These are phyloP conservation scores for Paraconiothyrium brasiliense DNA, from an alignment of 2,329 filamentous ascomycete genomes.

Conservation along the genomic window DNA sequence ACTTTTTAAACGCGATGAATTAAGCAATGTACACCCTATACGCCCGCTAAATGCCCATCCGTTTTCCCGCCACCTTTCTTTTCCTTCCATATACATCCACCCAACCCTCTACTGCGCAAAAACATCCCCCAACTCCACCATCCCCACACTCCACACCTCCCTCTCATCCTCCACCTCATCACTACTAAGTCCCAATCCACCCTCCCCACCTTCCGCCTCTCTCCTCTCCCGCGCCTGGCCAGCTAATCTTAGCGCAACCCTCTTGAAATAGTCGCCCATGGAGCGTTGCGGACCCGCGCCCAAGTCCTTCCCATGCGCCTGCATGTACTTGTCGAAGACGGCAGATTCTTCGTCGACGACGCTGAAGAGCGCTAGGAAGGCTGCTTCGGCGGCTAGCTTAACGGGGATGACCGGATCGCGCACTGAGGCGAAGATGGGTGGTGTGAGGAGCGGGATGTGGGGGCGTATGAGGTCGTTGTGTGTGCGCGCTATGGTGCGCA, in stretches of 20 bases:
- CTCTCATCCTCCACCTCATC: conserved; percentile 95
- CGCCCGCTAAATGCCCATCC: background rate
- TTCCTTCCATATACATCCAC: background rate
- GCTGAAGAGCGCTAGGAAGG: conserved; percentile 89
- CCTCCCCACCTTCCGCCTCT: conserved; percentile 89
- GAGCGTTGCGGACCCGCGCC: conserved; percentile 80
- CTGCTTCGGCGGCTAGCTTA: conserved; percentile 93
- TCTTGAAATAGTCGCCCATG: conserved; percentile 97
- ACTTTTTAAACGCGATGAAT: background rate
- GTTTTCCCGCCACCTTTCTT: background rate
- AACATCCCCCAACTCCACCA: conserved; percentile 78
- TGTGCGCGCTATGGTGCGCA: conserved; percentile 83
- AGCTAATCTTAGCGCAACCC: conserved; percentile 85
- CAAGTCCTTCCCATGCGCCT: conserved; percentile 70
- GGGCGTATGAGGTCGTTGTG: conserved; percentile 83
- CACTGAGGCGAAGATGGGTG: conserved; percentile 87
- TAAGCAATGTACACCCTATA: background rate
- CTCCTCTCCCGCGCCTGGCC: conserved; percentile 86
- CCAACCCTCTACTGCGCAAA: conserved; percentile 29
- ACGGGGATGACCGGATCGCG: conserved; percentile 93
- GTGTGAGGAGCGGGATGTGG: conserved; percentile 81
- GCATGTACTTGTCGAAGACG: conserved; percentile 92
- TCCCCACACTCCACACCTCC: conserved; percentile 95
- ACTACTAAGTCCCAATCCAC: conserved; percentile 83
- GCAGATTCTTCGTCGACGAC: conserved; percentile 86